A percentile compares a stretch with the other conserved stretches of the same genome.
Conservation (phyloP, 345 rosid genomes). For the Turnera subulata region DNA sequence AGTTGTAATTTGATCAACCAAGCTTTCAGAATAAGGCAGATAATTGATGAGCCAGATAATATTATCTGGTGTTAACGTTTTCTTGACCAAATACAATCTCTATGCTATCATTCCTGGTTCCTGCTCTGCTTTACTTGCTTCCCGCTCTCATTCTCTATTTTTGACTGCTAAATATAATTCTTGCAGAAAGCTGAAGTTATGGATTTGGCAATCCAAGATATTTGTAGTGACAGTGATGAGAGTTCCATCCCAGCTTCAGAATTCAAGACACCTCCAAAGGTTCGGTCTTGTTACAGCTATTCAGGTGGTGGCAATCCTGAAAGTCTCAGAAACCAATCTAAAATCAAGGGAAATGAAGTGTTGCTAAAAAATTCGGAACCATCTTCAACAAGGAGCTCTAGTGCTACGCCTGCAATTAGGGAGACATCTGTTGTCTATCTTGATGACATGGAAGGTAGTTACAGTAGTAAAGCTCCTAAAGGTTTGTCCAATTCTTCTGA, state of each 20-base stretch:
- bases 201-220: conserved; percentile 6
- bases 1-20: no score
- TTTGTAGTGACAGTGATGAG: conserved; percentile 5
- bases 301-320: background rate
- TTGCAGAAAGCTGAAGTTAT: conserved; percentile 11
- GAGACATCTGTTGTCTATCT: background rate
- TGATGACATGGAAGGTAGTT: background rate
- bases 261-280: background rate
- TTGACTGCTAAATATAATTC: background rate
- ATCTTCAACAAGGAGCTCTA: background rate
- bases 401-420: background rate
- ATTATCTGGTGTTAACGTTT: no score
- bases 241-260: background rate
- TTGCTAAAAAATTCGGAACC: background rate
- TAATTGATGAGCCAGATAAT: no score
- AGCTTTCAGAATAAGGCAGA: no score
- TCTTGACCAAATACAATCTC: background rate
- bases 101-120: no score
- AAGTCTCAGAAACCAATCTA: background rate
- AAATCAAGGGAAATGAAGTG: conserved; percentile 2
- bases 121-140: background rate
- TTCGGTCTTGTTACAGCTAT: background rate
- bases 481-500: background rate
- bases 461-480: background rate
- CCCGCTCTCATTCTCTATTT: no score